Conservation (phyloP, 2,329 filamentous ascomycete genomes). For the Xylariaceae sp. region DNA sequence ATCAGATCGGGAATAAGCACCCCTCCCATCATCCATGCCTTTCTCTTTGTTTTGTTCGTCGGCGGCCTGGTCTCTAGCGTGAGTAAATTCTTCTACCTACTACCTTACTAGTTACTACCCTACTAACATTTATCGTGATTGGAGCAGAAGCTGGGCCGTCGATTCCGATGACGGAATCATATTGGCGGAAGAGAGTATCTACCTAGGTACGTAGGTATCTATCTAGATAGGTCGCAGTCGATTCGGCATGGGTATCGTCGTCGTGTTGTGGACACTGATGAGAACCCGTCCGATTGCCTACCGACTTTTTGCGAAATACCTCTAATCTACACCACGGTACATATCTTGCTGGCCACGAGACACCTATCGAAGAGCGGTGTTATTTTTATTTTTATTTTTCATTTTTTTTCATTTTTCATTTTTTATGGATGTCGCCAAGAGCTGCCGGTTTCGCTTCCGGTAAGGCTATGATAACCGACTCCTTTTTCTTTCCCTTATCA, state of each 20-base stretch:
- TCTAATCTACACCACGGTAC: too few relatives aligned
- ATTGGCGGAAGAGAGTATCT: slow-evolving; percentile 2
- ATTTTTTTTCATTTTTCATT: too few relatives aligned
- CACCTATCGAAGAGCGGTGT: too few relatives aligned
- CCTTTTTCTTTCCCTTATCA: too few relatives aligned
- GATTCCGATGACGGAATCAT: slow-evolving; percentile 5
- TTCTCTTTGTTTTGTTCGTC: neutral
- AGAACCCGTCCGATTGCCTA: neutral
- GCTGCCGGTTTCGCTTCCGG: too few relatives aligned
- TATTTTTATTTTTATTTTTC: too few relatives aligned
- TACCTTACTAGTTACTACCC: neutral
- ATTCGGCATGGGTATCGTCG: neutral
- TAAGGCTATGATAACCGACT: too few relatives aligned
- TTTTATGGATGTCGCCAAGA: too few relatives aligned
- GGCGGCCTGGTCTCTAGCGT: neutral
- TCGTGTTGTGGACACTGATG: neutral
- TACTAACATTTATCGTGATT: slow-evolving; percentile 5
- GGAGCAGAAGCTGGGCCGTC: neutral
- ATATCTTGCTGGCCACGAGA: too few relatives aligned
- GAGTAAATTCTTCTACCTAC: neutral
- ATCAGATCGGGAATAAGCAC: slow-evolving; percentile 14
- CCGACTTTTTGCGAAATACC: slow-evolving; percentile 2
- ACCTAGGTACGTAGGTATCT: too few relatives aligned
- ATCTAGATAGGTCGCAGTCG: slow-evolving; percentile 4
- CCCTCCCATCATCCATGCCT: neutral